Percentiles rank a stretch among this genome's conserved stretches.
These are phyloP conservation scores for Thelonectria blattea DNA, from an alignment of 2,329 filamentous ascomycete genomes.

Conservation along the genomic window DNA sequence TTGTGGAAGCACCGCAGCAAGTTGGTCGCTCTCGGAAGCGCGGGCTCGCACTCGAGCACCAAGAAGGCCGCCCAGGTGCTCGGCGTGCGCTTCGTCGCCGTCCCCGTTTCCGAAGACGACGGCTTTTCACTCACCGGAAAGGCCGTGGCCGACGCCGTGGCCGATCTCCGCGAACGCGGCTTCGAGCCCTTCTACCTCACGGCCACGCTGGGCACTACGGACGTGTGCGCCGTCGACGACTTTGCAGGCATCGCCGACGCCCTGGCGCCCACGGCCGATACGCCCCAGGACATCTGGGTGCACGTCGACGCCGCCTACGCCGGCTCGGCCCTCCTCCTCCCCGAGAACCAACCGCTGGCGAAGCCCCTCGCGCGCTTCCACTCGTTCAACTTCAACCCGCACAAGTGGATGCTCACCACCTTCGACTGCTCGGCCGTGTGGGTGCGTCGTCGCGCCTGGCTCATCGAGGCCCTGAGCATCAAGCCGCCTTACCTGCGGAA, in stretches of 20 bases:
- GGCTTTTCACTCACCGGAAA: constrained; percentile 74
- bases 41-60: constrained; percentile 81
- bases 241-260: constrained; percentile 69
- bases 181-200: constrained; percentile 88
- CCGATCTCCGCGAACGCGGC: constrained; percentile 69
- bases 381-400: constrained; percentile 94
- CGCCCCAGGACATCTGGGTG: constrained; percentile 73
- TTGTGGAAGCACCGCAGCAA: constrained; percentile 59
- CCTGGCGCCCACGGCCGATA: constrained; percentile 43
- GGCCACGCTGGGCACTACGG: constrained; percentile 83
- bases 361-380: constrained; percentile 71
- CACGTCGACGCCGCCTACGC: constrained; percentile 95
- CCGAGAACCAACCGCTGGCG: constrained; percentile 77
- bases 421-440: constrained; percentile 87
- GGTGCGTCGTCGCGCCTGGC: constrained; percentile 74
- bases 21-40: constrained; percentile 80
- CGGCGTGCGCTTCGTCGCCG: constrained; percentile 78
- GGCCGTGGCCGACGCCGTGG: constrained; percentile 66
- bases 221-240: constrained; percentile 86
- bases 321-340: constrained; percentile 80
- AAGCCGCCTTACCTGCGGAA: constrained; percentile 84
- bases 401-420: constrained; percentile 96
- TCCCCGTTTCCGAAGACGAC: constrained; percentile 67
- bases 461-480: constrained; percentile 81
- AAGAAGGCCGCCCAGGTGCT: constrained; percentile 88